Conservation (phyloP, 805 yeast genomes). For the Kluyveromyces aestuarii region DNA sequence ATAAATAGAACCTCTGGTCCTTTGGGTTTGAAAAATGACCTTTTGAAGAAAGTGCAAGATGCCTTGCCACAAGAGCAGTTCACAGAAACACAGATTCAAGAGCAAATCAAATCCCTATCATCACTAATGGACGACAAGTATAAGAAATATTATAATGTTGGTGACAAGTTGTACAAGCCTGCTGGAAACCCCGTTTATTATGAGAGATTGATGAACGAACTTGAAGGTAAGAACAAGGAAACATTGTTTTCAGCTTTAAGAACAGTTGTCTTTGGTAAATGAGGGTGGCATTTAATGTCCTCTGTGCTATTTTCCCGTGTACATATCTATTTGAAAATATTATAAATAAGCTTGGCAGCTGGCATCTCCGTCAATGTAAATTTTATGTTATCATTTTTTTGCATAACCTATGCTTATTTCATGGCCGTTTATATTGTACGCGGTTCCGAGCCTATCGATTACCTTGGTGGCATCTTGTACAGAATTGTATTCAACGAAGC, state of each 20-base stretch:
- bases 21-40: slow-evolving; percentile 38
- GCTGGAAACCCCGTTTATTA: slow-evolving; percentile 80
- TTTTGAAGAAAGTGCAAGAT: slow-evolving; percentile 35
- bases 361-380: too few relatives aligned
- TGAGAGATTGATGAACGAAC: slow-evolving; percentile 57
- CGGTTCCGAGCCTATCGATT: slow-evolving; percentile 10
- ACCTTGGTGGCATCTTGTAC: slow-evolving; percentile 38
- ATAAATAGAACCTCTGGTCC: slow-evolving; percentile 29
- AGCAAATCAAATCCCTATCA: slow-evolving; percentile 50
- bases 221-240: slow-evolving; percentile 64
- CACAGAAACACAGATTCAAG: slow-evolving; percentile 38
- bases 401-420: slow-evolving; percentile 23
- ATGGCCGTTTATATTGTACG: slow-evolving; percentile 7
- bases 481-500: slow-evolving; percentile 69
- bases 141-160: slow-evolving; percentile 51
- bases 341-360: too few relatives aligned
- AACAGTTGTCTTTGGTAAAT: slow-evolving; percentile 71
- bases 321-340: neutral
- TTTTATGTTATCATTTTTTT: slow-evolving; percentile 8
- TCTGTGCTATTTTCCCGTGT: neutral
- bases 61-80: slow-evolving; percentile 41
- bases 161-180: slow-evolving; percentile 64
- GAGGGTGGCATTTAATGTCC: slow-evolving; percentile 7
- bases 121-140: slow-evolving; percentile 53
- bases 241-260: slow-evolving; percentile 54